Base-by-base conservation (phyloP, 768 basidiomycete genomes). In the Tulasnella calospora region DNA sequence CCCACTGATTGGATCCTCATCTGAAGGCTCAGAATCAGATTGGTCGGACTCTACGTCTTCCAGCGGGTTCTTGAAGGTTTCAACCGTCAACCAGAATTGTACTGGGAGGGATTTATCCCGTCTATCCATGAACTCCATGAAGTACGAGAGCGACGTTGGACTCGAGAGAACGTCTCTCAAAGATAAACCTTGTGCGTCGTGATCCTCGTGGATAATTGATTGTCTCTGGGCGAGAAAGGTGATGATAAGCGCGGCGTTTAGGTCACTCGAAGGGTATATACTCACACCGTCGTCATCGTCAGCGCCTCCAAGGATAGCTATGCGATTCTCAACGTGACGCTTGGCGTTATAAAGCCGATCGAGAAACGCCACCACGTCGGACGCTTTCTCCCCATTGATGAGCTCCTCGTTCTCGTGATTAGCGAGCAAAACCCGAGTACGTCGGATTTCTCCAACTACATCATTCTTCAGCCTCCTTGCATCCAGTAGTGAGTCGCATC, bases 41-140 rank as follows among this genome's bases (percentile, higher is more conserved):
- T 82, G 70, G 15, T 79, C 85, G 19, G 87, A 87, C 80, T 95
- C 92, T 7, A 92, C 88, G 2, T 90, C 89, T 83, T 98, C 96
- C 36, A 99, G 85, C 0, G 98, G 98, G 81, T 97, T 95, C 85
- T 98, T 98, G 88, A 99, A 97, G 78, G 94, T 95, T 85, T 99
- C 96, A 2, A 98, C 94, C 0, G 95, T 95, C 1, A 99, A 87
- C 97, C 97, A 99, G 85, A 98, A 99, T 80, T 99, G 97, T 3
- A 98, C 94, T 13, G 95, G 89, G 17, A 94, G 82, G 17, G 96
- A 93, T 40, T 92, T 90, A 79, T 90, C 88, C 10, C 93, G 89
- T 19, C 98, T 89, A 81, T 99, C 98, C 94, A 98, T 96, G 82
- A 94, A 98, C 85, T 99, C 98, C 92, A 98, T 96, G 85, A 97